phyloP scores from a whole-genome alignment of 2,329 filamentous ascomycete genomes.

The Rhynchosporium graminicola region DNA sequence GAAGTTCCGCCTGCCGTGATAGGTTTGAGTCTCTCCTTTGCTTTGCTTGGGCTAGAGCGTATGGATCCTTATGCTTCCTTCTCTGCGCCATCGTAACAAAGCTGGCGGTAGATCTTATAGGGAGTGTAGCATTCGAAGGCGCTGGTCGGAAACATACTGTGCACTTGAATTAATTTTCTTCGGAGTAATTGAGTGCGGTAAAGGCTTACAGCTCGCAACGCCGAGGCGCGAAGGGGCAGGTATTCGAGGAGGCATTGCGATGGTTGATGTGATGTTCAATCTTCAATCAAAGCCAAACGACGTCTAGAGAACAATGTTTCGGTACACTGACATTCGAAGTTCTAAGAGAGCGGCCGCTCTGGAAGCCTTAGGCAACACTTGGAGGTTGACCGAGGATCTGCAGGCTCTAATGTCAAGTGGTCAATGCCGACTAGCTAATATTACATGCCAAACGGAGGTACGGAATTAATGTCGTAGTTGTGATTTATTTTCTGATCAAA shows the following conservation, averaged over 20 bases:
- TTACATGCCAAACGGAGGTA: too few relatives aligned
- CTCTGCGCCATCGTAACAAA: conserved; percentile 60
- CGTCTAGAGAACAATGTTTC: neutral
- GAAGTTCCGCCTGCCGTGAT: conserved; percentile 69
- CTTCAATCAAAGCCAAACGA: neutral
- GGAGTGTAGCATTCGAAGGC: conserved; percentile 51
- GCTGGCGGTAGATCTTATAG: conserved; percentile 65
- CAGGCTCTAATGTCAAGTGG: neutral
- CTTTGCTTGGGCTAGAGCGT: conserved; percentile 75
- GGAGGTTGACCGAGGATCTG: neutral
- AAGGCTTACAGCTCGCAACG: conserved; percentile 58
- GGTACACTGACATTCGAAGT: neutral
- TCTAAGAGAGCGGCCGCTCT: neutral
- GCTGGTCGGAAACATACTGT: conserved; percentile 63
- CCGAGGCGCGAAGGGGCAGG: conserved; percentile 59
- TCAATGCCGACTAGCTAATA: too few relatives aligned
- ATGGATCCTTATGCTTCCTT: conserved; percentile 75
- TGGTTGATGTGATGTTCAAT: neutral
- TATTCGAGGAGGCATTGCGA: conserved; percentile 67
- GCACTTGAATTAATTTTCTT: conserved; percentile 18
- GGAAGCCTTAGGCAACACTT: neutral
- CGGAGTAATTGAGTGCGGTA: neutral
- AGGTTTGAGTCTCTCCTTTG: conserved; percentile 84
- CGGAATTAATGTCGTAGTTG: too few relatives aligned
- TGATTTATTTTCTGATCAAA: too few relatives aligned